Base-by-base conservation (phyloP, 1,284 basidiomycete species). In the Porogramme epimiltina region DNA sequence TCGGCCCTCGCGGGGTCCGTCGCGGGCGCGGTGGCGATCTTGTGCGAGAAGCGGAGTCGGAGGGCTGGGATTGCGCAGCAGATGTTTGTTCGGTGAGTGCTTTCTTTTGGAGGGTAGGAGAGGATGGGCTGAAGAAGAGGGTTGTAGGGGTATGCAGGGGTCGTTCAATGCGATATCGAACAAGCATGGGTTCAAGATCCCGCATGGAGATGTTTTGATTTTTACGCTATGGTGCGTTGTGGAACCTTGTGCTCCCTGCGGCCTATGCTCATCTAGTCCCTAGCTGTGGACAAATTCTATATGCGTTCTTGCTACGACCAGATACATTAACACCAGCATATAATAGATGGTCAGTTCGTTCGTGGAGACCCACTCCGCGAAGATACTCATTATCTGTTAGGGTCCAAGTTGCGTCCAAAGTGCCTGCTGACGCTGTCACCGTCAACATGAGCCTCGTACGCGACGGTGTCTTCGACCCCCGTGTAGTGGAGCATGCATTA, bases 21-120 rank as follows among this genome's bases (percentile, higher is more conserved):
- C 23, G 89, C 90, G 0, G 91, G 93, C 15, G 87, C 85, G 5
- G 60, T 92, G n/a, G 89, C 89, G 0, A 82, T 98, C 40, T 74
- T 93, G 65, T 93, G 89, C 67, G 94, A 98, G 73, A 89, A 84
- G 62, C 79, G 76, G 51, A 78, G 78, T 2, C 75, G 90, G 40
- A 76, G 91, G 52, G 75, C 80, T 2, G 81, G 84, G 13, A 90
- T 98, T 53, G 91, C 91, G 0, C 95, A 98, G 63, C 95, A 98
- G 75, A 74, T 95, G 61, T 92, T 95, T 67, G 93, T 95, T 45
- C 81, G 91, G 89, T 87, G 52, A 46, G 82, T 73, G 20, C 34
- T 24, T 26, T 13, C 20, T n/a, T 3, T n/a, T 20, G 3, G 22
- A n/a, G 24, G 15, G 11, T 10, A 13, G 18, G 31, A 3, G n/a